Evolutionary conservation across 352 stramenopile species (phyloP), one percentile per base, ranked within the genome.

Genomic region (Pythium insidiosum): DNA sequence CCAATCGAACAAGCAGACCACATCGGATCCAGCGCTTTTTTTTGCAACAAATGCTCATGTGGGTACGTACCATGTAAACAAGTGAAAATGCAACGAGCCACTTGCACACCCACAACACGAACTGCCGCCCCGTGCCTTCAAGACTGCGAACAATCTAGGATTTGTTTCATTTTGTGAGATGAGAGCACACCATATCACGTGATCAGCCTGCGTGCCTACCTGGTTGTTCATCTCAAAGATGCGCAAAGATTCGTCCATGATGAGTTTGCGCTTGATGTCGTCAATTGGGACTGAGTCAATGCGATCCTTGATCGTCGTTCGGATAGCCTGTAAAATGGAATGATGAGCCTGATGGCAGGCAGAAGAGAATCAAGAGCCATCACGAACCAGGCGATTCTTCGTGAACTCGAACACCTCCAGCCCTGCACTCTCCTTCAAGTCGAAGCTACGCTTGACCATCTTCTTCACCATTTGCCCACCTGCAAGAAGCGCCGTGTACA

Each of bases 161-260:
- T 33, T 13, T 33, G 15, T 15, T 13, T 13, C 28, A 15, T 33
- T 13, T 15, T 33, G 28, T 33, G 28, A 15, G 15, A 13, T 33
- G 9, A 43, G 37, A 24, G 22, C 21, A 12, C 7, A 19, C 22
- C 6, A 29, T 43, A 19, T 43, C 12, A 11, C 22, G 21, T 43
- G 38, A 21, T 16, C 7, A 33, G 13, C 12, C 10, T 34, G 18
- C 12, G 5, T 16, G 16, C 45, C 24, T n/a, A 82, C 73, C 51
- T 83, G 43, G 54, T 88, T 88, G 61, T 82, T 88, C 55, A 80
- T 67, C 41, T 79, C 61, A 34, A 84, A 85, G 31, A 69, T 72
- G 2, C 34, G 62, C 16, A 80, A 40, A 1, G 69, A 83, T 31
- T 88, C 75, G 6, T 34, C 47, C 23, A 87, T 49, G 19, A 87